Percentiles rank a stretch among this genome's conserved stretches.
Evolutionary conservation across 768 basidiomycete genomes (phyloP).

Genomic region (Coprinopsis strossmayeri): DNA sequence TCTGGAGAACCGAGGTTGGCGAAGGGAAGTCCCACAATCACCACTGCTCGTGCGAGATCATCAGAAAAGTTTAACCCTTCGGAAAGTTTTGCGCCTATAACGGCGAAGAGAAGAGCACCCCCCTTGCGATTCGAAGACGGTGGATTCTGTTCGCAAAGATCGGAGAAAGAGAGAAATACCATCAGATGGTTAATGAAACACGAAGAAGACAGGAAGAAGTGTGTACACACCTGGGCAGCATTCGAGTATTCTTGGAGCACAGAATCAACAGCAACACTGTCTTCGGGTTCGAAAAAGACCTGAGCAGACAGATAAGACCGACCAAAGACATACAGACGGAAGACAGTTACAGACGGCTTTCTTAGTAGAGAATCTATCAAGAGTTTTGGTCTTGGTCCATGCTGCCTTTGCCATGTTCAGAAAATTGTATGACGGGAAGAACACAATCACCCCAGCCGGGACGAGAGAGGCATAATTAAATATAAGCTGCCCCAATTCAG

Average conservation of each 20-base stretch:
- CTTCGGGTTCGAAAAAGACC: conserved; percentile 89
- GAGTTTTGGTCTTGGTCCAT: conserved; percentile 59
- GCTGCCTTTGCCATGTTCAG: conserved; percentile 55
- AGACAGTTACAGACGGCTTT: conserved; percentile 53
- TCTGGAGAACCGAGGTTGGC: conserved; percentile 89
- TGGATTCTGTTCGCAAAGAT: background rate
- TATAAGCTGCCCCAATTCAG: conserved; percentile 79
- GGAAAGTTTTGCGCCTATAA: conserved; percentile 95
- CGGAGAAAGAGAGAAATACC: background rate
- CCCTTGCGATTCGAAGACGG: conserved; percentile 25
- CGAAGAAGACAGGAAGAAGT: background rate
- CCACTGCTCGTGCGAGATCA: conserved; percentile 76
- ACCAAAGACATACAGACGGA: background rate
- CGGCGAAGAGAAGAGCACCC: conserved; percentile 87
- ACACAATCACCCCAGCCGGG: conserved; percentile 87
- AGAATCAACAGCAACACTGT: conserved; percentile 62
- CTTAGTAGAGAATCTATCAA: conserved; percentile 58
- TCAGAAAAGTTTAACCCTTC: conserved; percentile 83
- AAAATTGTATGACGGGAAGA: conserved; percentile 89
- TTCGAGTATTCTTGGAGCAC: conserved; percentile 68
- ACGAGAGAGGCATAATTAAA: conserved; percentile 74
- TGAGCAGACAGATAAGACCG: conserved; percentile 21
- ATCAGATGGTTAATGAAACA: background rate
- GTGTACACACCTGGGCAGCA: conserved; percentile 28
- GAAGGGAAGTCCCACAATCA: conserved; percentile 89